Evolutionary conservation across 495 filamentous ascomycete species (phyloP).

Genomic region (Pseudevernia furfuracea): DNA sequence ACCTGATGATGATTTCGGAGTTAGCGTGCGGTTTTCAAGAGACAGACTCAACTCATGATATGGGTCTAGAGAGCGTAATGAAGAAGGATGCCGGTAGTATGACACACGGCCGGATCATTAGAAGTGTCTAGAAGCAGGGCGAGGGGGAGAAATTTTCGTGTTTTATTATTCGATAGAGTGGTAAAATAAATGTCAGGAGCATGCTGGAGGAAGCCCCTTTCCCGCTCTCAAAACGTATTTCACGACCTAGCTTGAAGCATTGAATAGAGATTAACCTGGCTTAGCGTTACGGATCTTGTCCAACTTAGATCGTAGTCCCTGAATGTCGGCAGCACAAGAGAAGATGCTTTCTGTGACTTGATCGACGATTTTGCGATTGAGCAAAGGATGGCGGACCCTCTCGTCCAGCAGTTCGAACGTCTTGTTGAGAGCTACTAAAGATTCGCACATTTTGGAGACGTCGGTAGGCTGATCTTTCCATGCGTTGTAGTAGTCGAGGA

Average conservation of each 20-base stretch:
- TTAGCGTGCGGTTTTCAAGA: background rate
- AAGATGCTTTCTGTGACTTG: background rate
- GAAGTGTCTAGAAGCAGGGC: background rate
- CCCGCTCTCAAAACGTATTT: background rate
- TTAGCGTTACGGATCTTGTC: background rate
- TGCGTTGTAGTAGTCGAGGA: constrained; percentile 24
- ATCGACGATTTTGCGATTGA: background rate
- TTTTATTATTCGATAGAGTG: background rate
- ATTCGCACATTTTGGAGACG: background rate
- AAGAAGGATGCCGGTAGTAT: too few relatives aligned
- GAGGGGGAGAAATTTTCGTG: background rate
- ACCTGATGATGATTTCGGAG: too few relatives aligned
- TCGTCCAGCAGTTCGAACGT: constrained; percentile 13
- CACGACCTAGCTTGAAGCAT: background rate
- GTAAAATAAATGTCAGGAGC: background rate
- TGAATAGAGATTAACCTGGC: background rate
- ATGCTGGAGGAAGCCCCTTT: background rate
- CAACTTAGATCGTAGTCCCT: background rate
- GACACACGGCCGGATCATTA: background rate
- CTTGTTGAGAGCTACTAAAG: constrained; percentile 11
- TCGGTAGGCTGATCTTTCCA: constrained; percentile 22
- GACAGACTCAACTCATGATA: too few relatives aligned
- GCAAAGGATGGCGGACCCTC: background rate
- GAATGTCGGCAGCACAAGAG: background rate
- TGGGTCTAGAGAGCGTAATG: too few relatives aligned